Conservation (phyloP, 2,329 filamentous ascomycete genomes). For the Aureobasidium sp. region DNA sequence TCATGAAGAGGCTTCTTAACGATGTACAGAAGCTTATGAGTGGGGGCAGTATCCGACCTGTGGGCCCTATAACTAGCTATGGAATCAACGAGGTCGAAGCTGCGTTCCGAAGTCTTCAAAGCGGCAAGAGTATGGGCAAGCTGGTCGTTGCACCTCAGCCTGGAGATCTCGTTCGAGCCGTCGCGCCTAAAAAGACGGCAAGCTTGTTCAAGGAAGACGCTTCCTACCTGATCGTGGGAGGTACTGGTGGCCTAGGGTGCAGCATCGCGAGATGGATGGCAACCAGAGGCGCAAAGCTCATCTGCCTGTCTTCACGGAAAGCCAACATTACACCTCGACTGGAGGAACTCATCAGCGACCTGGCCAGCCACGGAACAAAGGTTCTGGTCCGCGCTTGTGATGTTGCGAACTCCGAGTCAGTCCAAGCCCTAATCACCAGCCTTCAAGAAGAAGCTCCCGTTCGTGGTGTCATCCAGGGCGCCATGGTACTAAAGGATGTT, state of each 20-base stretch:
- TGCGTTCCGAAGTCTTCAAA: conserved; percentile 18
- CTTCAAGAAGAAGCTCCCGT: conserved; percentile 3
- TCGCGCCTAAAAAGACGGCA: neutral
- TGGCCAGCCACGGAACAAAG: neutral
- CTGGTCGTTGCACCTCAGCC: conserved; percentile 18
- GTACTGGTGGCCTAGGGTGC: conserved; percentile 23
- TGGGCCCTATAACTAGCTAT: conserved; percentile 19
- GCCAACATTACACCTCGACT: neutral
- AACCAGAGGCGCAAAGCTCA: conserved; percentile 19
- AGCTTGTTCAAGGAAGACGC: conserved; percentile 4
- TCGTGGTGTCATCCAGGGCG: conserved; percentile 22
- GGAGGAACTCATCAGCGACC: conserved; percentile 1
- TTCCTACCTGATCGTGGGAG: conserved; percentile 23
- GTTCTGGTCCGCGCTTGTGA: neutral
- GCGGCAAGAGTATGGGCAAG: conserved; percentile 22
- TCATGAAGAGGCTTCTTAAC: conserved; percentile 19
- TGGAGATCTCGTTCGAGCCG: neutral
- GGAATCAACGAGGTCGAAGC: conserved; percentile 18
- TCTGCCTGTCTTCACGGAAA: conserved; percentile 11
- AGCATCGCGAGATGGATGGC: conserved; percentile 20
- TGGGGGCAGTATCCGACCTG: conserved; percentile 11
- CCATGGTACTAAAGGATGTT: conserved; percentile 10
- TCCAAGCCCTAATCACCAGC: neutral
- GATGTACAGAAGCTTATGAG: conserved; percentile 20
- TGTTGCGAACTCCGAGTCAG: neutral